Percentiles rank a stretch among this genome's conserved stretches.
These are phyloP conservation scores for Berberis vulgaris DNA, from an alignment of 164 flowering plant genomes.

Conservation along the genomic window DNA sequence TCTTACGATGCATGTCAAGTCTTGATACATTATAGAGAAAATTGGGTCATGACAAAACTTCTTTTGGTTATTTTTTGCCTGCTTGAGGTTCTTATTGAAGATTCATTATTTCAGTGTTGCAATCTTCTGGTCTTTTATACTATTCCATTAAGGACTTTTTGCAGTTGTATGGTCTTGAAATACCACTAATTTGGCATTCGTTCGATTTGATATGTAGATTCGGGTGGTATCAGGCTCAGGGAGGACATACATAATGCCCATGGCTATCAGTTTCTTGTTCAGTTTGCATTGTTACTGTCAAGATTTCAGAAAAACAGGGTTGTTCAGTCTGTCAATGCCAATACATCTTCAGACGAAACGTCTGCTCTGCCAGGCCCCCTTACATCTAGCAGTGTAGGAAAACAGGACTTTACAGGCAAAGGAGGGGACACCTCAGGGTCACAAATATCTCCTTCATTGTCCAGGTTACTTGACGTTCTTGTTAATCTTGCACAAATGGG, in stretches of 20 bases:
- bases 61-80: too few species aligned
- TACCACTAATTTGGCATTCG: conserved; percentile 10
- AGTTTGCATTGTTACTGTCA: conserved; percentile 73
- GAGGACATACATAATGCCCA: conserved; percentile 98
- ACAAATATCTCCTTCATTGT: conserved; percentile 64
- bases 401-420: conserved; percentile 12
- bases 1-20: too few species aligned
- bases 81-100: too few species aligned
- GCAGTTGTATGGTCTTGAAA: neutral
- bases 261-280: conserved; percentile 96
- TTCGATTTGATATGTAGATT: conserved; percentile 48
- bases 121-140: too few species aligned
- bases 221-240: conserved; percentile 85
- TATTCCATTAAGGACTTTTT: too few species aligned
- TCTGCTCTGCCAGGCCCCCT: conserved; percentile 28
- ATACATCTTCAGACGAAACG: conserved; percentile 20
- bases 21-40: too few species aligned
- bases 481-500: conserved; percentile 88
- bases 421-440: conserved; percentile 25
- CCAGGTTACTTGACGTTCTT: conserved; percentile 91
- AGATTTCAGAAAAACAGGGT: conserved; percentile 39
- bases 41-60: too few species aligned
- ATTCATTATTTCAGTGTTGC: too few species aligned
- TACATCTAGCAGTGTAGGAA: conserved; percentile 15
- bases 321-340: conserved; percentile 23